Base-by-base conservation (phyloP, 306 rosid species). In the Bauhinia variegata region DNA sequence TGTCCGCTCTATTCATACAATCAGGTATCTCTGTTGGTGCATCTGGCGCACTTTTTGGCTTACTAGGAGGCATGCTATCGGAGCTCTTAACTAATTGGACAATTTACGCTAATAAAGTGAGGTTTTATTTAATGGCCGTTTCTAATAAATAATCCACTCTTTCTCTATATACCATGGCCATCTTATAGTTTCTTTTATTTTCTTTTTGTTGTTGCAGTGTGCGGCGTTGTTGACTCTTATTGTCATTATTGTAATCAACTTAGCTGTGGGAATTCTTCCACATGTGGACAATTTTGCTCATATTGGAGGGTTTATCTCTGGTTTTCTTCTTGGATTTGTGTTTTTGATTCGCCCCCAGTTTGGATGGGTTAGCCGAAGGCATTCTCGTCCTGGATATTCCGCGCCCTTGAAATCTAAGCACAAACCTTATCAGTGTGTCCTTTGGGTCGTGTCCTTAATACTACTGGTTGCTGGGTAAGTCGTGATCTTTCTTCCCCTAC, bases 31-130 rank as follows among this genome's bases (percentile, higher is more conserved):
- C 97, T 5, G 97, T 91, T 65, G 97, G 97, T 73, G 96, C 97
- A 70, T 91, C 97, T 4, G 97, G 97, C 56, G 97, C 96, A 57
- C 84, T 88, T 46, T 91, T 91, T 79, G 97, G 97, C 63, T 84
- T 91, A 58, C 75, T 88, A 2, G 97, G 97, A 58, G 91, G 88
- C 68, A 91, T 91, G 97, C 84, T 91, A 44, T 91, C 97, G 0
- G 96, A 91, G 87, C 87, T 91, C 49, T 73, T 91, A 32, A 81
- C 90, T 68, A 91, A 91, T 79, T 91, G 97, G 97, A 91, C 95
- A 3, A 84, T 88, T 49, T 91, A 91, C 46, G 90, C 75, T 56
- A 91, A 88, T 58, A 91, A 91, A 92, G 97, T 91, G 75, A 81
- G 73, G 17, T 60, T 62, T 15, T 31, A 60, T 65, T 64, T 55